Base-by-base conservation (phyloP, 768 basidiomycete species). In the Trametes villosa region DNA sequence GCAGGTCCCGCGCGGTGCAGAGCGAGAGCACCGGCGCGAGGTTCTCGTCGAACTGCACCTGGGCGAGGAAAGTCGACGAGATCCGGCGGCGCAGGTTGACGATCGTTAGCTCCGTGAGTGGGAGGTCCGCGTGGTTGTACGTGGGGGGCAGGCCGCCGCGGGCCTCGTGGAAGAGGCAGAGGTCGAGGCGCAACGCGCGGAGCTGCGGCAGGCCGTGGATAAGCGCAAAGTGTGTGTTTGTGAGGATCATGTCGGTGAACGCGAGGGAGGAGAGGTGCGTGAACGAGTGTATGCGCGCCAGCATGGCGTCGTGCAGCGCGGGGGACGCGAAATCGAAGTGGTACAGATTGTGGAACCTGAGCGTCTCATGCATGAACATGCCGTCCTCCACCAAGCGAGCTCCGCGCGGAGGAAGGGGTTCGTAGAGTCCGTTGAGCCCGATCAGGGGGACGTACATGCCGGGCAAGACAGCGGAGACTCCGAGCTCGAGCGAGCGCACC, bases 101-200 rank as follows among this genome's bases (percentile, higher is more conserved):
- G 51, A 83, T 67, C 18, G 75, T 76, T 29, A 83, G 76, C 20
- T 78, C 73, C 1, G 74, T 79, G 59, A 83, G 76, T 12, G 79
- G 78, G 17, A 81, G 74, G 20, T 68, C 64, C n/a, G 71, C 64
- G 45, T 71, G 69, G 53, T 68, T 63, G 33, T 65, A 62, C 11
- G 54, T 44, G n/a, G n/a, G n/a, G n/a, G n/a, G 27, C 65, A 64
- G 7, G 61, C 18, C 9, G 17, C 4, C 5, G 60, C 20, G 20
- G 44, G 22, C 44, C 44, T 57, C 20, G 7, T 78, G 78, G 49
- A 72, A 58, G 11, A 69, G 67, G 53, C 80, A 82, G 47, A 77
- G 74, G 48, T 81, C 78, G 56, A 82, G 70, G 27, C 71, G 69
- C n/a, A 82, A 73, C 9, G 65, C 70, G 30, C 75, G 71, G 20